These are phyloP conservation scores for Phytomonas francai DNA, from an alignment of 208 protist genomes.

Conservation along the genomic window DNA sequence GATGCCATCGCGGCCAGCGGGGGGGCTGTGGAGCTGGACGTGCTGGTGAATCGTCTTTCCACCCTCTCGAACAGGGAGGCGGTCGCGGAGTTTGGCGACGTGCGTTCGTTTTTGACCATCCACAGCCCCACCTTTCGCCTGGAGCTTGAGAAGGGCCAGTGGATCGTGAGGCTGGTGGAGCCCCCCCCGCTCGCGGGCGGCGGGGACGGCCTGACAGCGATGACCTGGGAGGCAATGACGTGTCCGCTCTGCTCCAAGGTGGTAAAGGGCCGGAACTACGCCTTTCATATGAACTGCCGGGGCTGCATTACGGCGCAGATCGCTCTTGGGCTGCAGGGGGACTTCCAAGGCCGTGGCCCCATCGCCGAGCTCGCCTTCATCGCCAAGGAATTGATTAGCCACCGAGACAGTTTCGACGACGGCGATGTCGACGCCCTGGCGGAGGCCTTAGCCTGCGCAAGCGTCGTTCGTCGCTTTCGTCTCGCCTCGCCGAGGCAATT, in stretches of 20 bases:
- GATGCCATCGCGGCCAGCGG: conserved; percentile 75
- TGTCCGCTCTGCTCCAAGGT: conserved; percentile 84
- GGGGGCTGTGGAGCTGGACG: conserved; percentile 84
- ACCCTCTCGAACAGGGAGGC: conserved; percentile 66
- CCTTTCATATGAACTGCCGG: conserved; percentile 74
- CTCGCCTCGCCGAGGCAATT: conserved; percentile 67
- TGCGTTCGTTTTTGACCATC: conserved; percentile 87
- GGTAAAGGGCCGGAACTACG: conserved; percentile 77
- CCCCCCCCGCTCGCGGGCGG: background rate
- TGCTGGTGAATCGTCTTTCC: conserved; percentile 75
- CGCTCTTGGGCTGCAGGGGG: conserved; percentile 66
- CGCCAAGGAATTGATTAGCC: conserved; percentile 57
- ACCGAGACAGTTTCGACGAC: conserved; percentile 54
- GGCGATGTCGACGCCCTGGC: conserved; percentile 76
- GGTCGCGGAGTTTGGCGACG: conserved; percentile 77
- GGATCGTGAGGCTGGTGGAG: conserved; percentile 68
- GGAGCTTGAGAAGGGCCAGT: conserved; percentile 46
- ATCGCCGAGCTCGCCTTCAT: conserved; percentile 74
- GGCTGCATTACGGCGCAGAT: conserved; percentile 84
- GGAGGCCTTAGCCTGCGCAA: conserved; percentile 38
- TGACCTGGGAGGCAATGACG: conserved; percentile 73
- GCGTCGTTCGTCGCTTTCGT: conserved; percentile 64
- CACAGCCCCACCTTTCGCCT: conserved; percentile 85
- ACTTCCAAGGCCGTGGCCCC: conserved; percentile 53
- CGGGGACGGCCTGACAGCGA: conserved; percentile 14